phyloP scores from a whole-genome alignment of 2,329 filamentous ascomycete species.

The Colletotrichum shisoi region DNA sequence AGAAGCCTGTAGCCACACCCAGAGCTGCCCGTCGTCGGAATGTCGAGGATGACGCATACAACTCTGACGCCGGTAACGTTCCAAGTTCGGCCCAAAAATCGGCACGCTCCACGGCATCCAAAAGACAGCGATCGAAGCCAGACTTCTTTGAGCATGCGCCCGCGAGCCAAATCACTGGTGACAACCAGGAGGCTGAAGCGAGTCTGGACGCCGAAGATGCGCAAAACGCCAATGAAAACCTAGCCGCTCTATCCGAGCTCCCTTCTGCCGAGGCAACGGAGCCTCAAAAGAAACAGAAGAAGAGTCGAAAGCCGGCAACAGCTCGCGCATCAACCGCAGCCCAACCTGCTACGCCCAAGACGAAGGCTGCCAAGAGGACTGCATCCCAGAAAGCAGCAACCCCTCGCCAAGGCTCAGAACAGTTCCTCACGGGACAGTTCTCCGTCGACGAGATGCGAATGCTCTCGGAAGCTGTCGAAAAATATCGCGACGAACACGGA shows the following conservation, averaged over 20 bases:
- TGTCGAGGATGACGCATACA: slow-evolving; percentile 23
- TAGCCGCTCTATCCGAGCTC: background rate
- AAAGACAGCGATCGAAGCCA: slow-evolving; percentile 52
- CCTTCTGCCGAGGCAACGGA: background rate
- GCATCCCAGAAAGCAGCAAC: background rate
- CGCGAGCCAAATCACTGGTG: slow-evolving; percentile 39
- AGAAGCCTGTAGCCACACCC: slow-evolving; percentile 43
- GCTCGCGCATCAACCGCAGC: background rate
- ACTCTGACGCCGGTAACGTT: slow-evolving; percentile 36
- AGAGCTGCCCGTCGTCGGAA: slow-evolving; percentile 1
- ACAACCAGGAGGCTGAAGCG: slow-evolving; percentile 14
- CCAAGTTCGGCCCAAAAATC: slow-evolving; percentile 33
- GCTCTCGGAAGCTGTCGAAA: slow-evolving; percentile 54
- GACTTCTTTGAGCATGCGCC: slow-evolving; percentile 52
- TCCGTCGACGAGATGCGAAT: slow-evolving; percentile 53
- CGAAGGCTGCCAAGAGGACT: slow-evolving; percentile 7
- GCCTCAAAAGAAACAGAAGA: slow-evolving; percentile 8
- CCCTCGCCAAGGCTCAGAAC: background rate
- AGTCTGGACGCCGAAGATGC: slow-evolving; percentile 38
- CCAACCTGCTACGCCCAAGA: background rate
- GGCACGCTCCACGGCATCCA: slow-evolving; percentile 51
- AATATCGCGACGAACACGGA: slow-evolving; percentile 54
- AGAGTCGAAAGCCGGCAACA: background rate
- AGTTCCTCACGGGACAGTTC: slow-evolving; percentile 51
- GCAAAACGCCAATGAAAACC: slow-evolving; percentile 21